phyloP scores from a whole-genome alignment of 345 rosid genomes.

The Psidium friedrichsthalianum region DNA sequence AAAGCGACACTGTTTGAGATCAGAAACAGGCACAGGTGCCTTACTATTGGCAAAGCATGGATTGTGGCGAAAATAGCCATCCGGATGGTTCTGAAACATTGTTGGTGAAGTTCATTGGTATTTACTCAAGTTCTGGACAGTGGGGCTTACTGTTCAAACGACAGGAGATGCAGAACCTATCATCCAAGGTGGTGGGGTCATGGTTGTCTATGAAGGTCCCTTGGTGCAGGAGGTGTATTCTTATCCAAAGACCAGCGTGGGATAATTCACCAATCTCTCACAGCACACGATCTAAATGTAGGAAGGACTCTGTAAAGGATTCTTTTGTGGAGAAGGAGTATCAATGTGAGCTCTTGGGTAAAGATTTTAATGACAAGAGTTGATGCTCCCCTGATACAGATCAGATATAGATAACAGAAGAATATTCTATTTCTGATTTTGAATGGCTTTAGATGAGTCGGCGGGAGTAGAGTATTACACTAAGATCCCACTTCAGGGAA shows the following conservation, averaged over 20 bases:
- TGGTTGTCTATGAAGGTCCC: constrained; percentile 62
- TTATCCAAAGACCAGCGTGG: constrained; percentile 74
- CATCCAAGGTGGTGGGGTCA: constrained; percentile 42
- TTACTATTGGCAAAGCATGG: constrained; percentile 60
- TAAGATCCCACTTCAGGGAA: constrained; percentile 97
- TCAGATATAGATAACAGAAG: constrained; percentile 57
- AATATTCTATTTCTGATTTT: constrained; percentile 74
- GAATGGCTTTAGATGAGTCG: constrained; percentile 97
- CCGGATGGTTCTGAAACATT: constrained; percentile 31
- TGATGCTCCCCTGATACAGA: constrained; percentile 75
- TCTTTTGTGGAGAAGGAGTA: constrained; percentile 75
- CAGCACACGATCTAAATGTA: constrained; percentile 68
- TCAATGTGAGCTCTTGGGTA: constrained; percentile 79
- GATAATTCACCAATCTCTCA: constrained; percentile 62
- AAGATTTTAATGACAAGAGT: constrained; percentile 65
- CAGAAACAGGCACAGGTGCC: constrained; percentile 60
- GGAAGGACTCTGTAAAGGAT: constrained; percentile 46
- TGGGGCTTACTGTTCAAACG: constrained; percentile 90
- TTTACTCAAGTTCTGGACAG: constrained; percentile 67
- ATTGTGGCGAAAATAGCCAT: constrained; percentile 42
- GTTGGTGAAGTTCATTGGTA: constrained; percentile 72
- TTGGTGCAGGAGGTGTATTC: constrained; percentile 81
- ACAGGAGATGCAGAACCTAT: constrained; percentile 65
- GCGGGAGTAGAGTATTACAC: constrained; percentile 88
- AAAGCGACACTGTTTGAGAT: constrained; percentile 47